Base-by-base conservation (phyloP, 805 yeast species). In the Suhomyces emberorum region DNA sequence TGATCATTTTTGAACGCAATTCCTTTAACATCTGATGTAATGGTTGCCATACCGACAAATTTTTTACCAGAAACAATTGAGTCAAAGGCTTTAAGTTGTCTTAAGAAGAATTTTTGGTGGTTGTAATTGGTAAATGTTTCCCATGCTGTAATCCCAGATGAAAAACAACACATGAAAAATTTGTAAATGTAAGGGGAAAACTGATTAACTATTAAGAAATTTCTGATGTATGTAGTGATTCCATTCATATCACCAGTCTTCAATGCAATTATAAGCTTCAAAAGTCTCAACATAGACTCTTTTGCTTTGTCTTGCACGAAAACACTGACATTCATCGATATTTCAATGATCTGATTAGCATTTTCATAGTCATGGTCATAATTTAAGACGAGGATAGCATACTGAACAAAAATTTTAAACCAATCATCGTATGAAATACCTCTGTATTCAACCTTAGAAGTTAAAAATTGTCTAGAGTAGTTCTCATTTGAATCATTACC, bases 51-150 rank as follows among this genome's bases (percentile, higher is more conserved):
- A 1, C 97, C 97, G 2, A 76, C 63, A 14, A 88, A 76, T 9
- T 70, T 69, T 28, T 71, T 74, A 2, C 53, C 49, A 7, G 69
- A 60, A 20, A 78, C 71, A 11, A 83, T 51, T 2, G 93, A 76
- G 55, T 93, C 98, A 55, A 77, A 80, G 0, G 96, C 95, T 54
- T 91, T 93, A 45, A 91, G 69, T 49, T 89, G 97, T 47, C 98
- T 77, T 42, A 93, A 63, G 44, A 91, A 81, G 54, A 80, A 91
- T 57, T 93, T 93, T 51, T 91, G 98, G 52, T 87, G 91, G 43
- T 87, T 85, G 23, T 87, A 79, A 32, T 83, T 81, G 33, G 86
- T 81, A 52, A 83, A 77, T 12, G 75, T 69, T 10, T 77, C 82
- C 49, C 76, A 63, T 1, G 84, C 75, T 4, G 63, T 63, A 19